A percentile compares a stretch with the other conserved stretches of the same genome.
Conservation (phyloP, 495 filamentous ascomycete species). For the Aspergillus leporis region DNA sequence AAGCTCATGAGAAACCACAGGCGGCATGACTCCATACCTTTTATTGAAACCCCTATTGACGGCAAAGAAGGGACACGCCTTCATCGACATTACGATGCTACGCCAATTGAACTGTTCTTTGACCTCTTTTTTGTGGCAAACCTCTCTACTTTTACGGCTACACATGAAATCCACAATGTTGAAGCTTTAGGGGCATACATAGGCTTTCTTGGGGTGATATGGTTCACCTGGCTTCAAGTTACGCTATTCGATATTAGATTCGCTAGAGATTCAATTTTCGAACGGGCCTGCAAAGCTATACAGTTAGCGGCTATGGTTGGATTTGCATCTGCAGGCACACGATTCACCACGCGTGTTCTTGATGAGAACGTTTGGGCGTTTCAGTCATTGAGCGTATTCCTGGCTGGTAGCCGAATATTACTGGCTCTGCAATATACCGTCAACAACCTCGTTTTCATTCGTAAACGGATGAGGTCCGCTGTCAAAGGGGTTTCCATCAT, state of each 20-base stretch:
- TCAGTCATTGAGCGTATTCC: slow-evolving; percentile 52
- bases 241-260: slow-evolving; percentile 71
- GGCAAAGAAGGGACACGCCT: slow-evolving; percentile 28
- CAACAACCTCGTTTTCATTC: slow-evolving; percentile 47
- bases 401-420: slow-evolving; percentile 59
- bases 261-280: slow-evolving; percentile 64
- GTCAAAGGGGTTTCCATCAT: slow-evolving; percentile 39
- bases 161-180: slow-evolving; percentile 53
- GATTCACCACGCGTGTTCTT: slow-evolving; percentile 50
- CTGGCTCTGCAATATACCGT: slow-evolving; percentile 59
- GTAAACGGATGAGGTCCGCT: slow-evolving; percentile 34
- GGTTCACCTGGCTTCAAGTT: slow-evolving; percentile 73
- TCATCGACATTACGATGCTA: slow-evolving; percentile 47
- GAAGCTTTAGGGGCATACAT: slow-evolving; percentile 53
- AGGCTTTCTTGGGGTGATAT: slow-evolving; percentile 66
- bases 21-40: slow-evolving; percentile 23
- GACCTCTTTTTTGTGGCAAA: slow-evolving; percentile 72
- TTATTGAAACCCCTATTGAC: slow-evolving; percentile 39
- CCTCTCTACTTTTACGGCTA: slow-evolving; percentile 61
- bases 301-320: slow-evolving; percentile 65
- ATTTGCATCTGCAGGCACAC: slow-evolving; percentile 61
- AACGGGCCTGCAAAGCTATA: slow-evolving; percentile 60
- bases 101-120: slow-evolving; percentile 62
- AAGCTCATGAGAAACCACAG: slow-evolving; percentile 10
- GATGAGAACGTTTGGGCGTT: slow-evolving; percentile 46